These are phyloP conservation scores for Conticribra guillardii DNA, from an alignment of 108 stramenopile species.

Conservation along the genomic window DNA sequence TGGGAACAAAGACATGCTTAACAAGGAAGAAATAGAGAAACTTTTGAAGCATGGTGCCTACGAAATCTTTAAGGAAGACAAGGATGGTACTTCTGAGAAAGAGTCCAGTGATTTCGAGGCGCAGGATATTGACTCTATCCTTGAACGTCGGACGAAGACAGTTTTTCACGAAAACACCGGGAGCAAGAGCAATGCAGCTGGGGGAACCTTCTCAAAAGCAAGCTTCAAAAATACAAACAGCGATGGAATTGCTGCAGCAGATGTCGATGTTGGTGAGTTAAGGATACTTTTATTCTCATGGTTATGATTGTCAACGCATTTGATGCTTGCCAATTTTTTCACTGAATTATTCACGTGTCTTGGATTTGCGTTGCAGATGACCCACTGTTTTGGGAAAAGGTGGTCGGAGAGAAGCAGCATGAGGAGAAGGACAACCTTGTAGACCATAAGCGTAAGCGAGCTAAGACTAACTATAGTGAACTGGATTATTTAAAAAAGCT, in stretches of 20 bases:
- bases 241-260: conserved; percentile 36
- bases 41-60: conserved; percentile 89
- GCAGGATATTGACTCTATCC: conserved; percentile 89
- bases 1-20: conserved; percentile 65
- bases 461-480: conserved; percentile 57
- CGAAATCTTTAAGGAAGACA: conserved; percentile 88
- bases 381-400: conserved; percentile 95
- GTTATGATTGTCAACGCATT: no score
- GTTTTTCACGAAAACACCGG: conserved; percentile 86
- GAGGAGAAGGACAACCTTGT: conserved; percentile 74
- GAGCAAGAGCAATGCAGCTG: conserved; percentile 70
- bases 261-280: conserved; percentile 35
- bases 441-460: conserved; percentile 19
- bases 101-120: conserved; percentile 82
- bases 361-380: conserved; percentile 73
- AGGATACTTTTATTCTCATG: conserved; percentile 22
- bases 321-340: no score
- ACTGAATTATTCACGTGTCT: conserved; percentile 43
- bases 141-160: conserved; percentile 70
- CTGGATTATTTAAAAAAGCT: conserved; percentile 65
- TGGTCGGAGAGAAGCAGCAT: conserved; percentile 39
- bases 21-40: conserved; percentile 83
- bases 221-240: conserved; percentile 74
- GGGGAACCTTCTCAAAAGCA: conserved; percentile 94
- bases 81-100: conserved; percentile 75